phyloP scores from a whole-genome alignment of 1,139 yeast genomes.

The Blastobotrys buckinghamii region DNA sequence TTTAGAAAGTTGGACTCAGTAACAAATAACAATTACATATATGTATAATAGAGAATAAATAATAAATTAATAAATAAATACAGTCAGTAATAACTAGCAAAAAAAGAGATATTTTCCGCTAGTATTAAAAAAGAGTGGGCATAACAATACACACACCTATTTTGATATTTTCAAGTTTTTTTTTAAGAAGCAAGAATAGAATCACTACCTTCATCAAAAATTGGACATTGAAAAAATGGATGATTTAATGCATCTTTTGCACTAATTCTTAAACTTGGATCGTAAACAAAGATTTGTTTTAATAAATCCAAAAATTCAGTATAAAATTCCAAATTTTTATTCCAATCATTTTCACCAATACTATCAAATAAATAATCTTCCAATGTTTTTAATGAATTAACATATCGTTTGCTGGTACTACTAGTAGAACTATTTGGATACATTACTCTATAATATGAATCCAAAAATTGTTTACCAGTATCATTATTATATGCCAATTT shows the following conservation, averaged over 20 bases:
- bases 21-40: no score
- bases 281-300: conserved; percentile 64
- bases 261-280: conserved; percentile 68
- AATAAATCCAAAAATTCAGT: conserved; percentile 51
- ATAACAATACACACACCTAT: no score
- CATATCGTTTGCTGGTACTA: conserved; percentile 42
- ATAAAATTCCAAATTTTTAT: conserved; percentile 38
- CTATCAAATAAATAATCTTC: conserved; percentile 35
- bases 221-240: conserved; percentile 42
- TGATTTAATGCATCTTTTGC: conserved; percentile 73
- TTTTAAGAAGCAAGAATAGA: conserved; percentile 6
- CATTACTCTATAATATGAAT: conserved; percentile 12
- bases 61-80: conserved; percentile 2
- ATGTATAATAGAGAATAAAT: no score
- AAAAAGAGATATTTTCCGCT: no score
- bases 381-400: conserved; percentile 46
- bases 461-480: conserved; percentile 1
- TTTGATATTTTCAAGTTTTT: no score
- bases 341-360: conserved; percentile 1
- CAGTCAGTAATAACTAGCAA: no score
- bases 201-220: conserved; percentile 16
- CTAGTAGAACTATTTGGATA: conserved; percentile 39
- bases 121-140: no score
- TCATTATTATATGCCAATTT: conserved; percentile 20
- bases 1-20: no score